Evolutionary conservation across 1,284 basidiomycete genomes (phyloP), one percentile per base, ranked within the genome.

Genomic region (Heterobasidion irregulare): DNA sequence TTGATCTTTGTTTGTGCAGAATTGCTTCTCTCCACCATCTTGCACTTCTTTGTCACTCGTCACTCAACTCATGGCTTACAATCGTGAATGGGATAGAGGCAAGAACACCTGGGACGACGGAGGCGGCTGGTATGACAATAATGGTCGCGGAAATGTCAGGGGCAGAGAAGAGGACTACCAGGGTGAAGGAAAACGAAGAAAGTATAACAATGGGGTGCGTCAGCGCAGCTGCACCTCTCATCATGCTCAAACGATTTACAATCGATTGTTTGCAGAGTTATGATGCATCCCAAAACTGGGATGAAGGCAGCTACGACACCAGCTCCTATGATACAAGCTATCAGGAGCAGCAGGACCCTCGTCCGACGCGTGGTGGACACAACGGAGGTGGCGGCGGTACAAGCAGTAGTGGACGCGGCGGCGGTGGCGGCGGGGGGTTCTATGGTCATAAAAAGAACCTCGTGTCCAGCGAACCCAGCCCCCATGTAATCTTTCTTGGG

Each of bases 401-500:
- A 57, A 62, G 71, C 64, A 57, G 68, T 60, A 59, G 71, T 64
- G 75, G 73, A 50, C 58, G 70, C 62, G 73, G 70, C 52, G 69
- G 69, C 53, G 76, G 65, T 57, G 63, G 70, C 62, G 59, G 70
- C 60, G 59, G 71, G 63, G 76, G 73, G 47, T 59, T 70, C 62
- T 74, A 71, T 54, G 69, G 69, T 54, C 76, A 76, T 65, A 88
- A 88, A 73, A 89, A 90, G 67, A 84, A 85, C 48, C 75, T 88
- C 51, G 75, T 80, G 54, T 83, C 88, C 33, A 90, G 87, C 62
- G 88, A 92, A 67, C 84, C 89, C 53, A 91, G 86, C 67, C 83
- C 86, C 32, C 89, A 96, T 72, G 86, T 96, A 64, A 94, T 95
- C 64, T 94, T 95, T 69, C 82, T 95, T 54, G 93, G 93, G 51